Percentiles rank a stretch among this genome's conserved stretches.
phyloP scores from a whole-genome alignment of 2,329 filamentous ascomycete genomes.

The Periconia digitata region DNA sequence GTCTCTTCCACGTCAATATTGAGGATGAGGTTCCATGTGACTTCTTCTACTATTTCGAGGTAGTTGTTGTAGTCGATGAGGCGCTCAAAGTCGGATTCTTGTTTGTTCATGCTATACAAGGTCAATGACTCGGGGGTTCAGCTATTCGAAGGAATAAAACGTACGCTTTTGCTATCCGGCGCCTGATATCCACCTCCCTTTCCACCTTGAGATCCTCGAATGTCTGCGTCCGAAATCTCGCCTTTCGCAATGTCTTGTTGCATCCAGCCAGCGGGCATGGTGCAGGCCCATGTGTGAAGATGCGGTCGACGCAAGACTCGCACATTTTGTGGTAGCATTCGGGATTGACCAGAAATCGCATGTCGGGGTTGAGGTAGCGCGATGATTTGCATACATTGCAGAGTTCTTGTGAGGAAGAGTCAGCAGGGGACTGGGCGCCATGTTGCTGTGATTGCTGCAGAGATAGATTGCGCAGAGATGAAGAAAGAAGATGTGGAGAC shows the following conservation, averaged over 20 bases:
- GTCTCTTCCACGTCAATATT: conserved; percentile 68
- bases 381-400: conserved; percentile 98
- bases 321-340: conserved; percentile 99
- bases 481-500: conserved; percentile 32
- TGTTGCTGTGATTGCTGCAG: conserved; percentile 20
- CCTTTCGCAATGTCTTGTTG: conserved; percentile 80
- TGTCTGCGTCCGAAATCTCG: conserved; percentile 82
- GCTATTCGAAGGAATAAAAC: conserved; percentile 11
- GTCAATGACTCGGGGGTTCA: conserved; percentile 12
- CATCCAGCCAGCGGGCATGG: conserved; percentile 91
- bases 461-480: conserved; percentile 32
- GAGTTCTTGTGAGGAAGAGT: conserved; percentile 61
- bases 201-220: conserved; percentile 88
- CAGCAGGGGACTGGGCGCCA: conserved; percentile 11
- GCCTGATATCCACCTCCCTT: conserved; percentile 88
- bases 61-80: conserved; percentile 89
- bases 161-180: conserved; percentile 67
- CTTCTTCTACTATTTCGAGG: conserved; percentile 85
- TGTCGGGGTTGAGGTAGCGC: conserved; percentile 90
- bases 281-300: conserved; percentile 89
- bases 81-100: conserved; percentile 87
- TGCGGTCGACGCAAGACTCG: conserved; percentile 89
- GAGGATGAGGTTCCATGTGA: conserved; percentile 84
- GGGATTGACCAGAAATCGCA: conserved; percentile 94
- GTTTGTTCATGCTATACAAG: conserved; percentile 73